phyloP scores from a whole-genome alignment of 441 rosid genomes.

The Cnidoscolus chayamansa region DNA sequence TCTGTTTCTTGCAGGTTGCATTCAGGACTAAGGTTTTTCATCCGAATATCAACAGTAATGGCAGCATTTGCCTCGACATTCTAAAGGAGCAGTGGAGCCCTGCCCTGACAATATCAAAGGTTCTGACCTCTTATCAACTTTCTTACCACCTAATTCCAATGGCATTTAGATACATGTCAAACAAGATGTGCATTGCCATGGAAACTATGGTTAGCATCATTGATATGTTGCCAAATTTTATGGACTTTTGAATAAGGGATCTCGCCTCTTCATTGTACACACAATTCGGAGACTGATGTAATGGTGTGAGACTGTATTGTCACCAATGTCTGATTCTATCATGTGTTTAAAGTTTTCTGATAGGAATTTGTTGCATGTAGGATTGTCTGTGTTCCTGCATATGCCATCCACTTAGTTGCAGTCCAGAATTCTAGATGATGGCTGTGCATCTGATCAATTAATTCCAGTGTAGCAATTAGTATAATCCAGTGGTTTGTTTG shows the following conservation, averaged over 20 bases:
- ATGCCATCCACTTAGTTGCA: not conserved
- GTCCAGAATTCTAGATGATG: not conserved
- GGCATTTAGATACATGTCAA: not conserved
- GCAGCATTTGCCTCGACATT: constrained; percentile 87
- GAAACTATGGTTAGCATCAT: not conserved
- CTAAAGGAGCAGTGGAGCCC: constrained; percentile 90
- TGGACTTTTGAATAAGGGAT: not conserved
- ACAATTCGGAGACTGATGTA: not conserved
- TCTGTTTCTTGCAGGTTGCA: constrained; percentile 47
- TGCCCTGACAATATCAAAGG: constrained; percentile 78
- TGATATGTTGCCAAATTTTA: not conserved
- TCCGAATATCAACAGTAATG: constrained; percentile 79
- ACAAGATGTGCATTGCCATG: not conserved
- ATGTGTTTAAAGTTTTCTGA: not conserved
- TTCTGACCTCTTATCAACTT: constrained; percentile 23
- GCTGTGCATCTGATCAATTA: not conserved
- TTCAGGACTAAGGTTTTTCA: constrained; percentile 80
- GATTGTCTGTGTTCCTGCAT: not conserved
- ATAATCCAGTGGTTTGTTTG: not conserved
- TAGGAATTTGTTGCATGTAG: not conserved
- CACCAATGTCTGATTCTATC: not conserved
- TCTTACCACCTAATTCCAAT: not conserved
- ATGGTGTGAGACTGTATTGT: not conserved
- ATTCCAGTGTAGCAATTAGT: not conserved
- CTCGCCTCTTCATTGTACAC: not conserved